These are phyloP conservation scores for Peribolospora baueri DNA, from an alignment of 768 basidiomycete genomes.

Conservation along the genomic window DNA sequence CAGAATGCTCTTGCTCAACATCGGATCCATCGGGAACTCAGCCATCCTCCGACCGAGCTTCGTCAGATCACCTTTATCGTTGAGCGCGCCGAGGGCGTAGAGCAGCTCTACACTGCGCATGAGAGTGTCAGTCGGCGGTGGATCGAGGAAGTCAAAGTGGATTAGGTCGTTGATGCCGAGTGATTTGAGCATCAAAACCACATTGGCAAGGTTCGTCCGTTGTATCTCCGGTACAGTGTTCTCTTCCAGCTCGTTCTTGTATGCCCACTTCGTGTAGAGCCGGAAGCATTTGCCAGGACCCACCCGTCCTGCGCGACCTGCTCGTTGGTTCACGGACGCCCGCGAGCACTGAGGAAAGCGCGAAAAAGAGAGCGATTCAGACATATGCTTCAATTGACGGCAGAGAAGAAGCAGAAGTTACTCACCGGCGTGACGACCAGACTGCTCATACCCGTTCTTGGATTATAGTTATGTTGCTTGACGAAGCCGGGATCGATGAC, in stretches of 20 bases:
- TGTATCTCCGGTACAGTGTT: constrained; percentile 98
- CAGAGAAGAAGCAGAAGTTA: constrained; percentile 23
- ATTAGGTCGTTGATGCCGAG: constrained; percentile 96
- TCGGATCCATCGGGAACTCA: constrained; percentile 78
- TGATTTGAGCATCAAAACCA: constrained; percentile 81
- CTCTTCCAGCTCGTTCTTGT: constrained; percentile 77
- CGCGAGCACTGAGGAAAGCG: constrained; percentile 50
- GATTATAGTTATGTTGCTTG: constrained; percentile 97
- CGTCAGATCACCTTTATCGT: constrained; percentile 90
- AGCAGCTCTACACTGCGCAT: constrained; percentile 81
- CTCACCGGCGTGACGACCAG: constrained; percentile 64
- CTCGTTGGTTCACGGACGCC: constrained; percentile 89
- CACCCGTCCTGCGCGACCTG: constrained; percentile 89
- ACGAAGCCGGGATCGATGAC: constrained; percentile 99
- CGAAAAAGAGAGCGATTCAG: neutral
- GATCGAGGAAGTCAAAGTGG: constrained; percentile 95
- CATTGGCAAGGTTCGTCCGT: constrained; percentile 89
- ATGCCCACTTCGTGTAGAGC: constrained; percentile 98
- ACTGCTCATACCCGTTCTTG: constrained; percentile 93
- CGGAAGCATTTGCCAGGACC: constrained; percentile 96
- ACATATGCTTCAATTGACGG: neutral
- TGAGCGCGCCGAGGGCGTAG: constrained; percentile 86
- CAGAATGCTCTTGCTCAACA: constrained; percentile 88
- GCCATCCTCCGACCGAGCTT: constrained; percentile 93
- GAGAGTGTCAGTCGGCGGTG: constrained; percentile 89